phyloP scores from a whole-genome alignment of 1,284 basidiomycete genomes.

The Puccinia polysora region DNA sequence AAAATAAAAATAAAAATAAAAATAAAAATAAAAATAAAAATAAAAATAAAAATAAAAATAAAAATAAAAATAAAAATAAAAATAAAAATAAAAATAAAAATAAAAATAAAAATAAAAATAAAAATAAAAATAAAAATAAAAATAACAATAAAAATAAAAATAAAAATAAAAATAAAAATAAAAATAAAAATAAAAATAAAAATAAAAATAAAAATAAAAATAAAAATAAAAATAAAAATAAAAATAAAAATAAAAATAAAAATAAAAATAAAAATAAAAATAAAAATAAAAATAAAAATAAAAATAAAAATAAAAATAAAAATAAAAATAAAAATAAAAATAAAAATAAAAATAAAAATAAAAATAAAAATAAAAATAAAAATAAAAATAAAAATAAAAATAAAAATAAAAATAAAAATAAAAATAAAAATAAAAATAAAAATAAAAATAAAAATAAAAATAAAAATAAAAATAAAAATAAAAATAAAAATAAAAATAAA shows the following conservation, averaged over 20 bases:
- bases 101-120: too few species aligned
- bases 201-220: background rate
- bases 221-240: background rate
- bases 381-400: background rate
- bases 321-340: background rate
- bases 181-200: background rate
- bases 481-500: background rate
- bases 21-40: too few species aligned
- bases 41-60: too few species aligned
- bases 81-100: too few species aligned
- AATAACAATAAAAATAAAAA: background rate
- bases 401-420: background rate
- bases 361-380: background rate
- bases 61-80: too few species aligned
- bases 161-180: background rate
- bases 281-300: background rate
- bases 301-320: background rate
- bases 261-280: background rate
- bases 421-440: background rate
- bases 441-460: background rate
- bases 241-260: background rate
- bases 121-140: background rate
- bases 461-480: background rate
- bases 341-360: background rate
- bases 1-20: too few species aligned